Evolutionary conservation across 345 rosid species (phyloP).

Genomic region (Eutrema yunnanense): DNA sequence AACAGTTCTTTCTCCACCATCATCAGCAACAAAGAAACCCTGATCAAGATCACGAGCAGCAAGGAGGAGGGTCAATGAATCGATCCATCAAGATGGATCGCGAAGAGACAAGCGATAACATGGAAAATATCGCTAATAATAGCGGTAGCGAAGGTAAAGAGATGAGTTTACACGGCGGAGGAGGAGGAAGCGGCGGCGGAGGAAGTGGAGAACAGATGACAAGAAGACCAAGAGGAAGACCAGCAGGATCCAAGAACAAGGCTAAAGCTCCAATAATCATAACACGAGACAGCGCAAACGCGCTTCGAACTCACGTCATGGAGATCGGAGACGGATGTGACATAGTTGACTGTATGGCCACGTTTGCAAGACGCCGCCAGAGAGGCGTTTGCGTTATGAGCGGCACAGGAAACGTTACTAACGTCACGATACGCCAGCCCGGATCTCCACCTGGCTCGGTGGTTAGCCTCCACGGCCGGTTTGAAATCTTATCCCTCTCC

Average conservation of each 20-base stretch:
- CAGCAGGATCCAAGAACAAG: slow-evolving; percentile 94
- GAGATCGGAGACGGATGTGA: slow-evolving; percentile 91
- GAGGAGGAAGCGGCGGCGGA: slow-evolving; percentile 29
- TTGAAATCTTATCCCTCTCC: slow-evolving; percentile 79
- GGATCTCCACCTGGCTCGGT: slow-evolving; percentile 75
- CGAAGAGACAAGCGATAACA: slow-evolving; percentile 38
- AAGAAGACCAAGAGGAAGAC: slow-evolving; percentile 84
- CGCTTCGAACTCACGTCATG: slow-evolving; percentile 88
- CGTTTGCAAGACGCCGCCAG: slow-evolving; percentile 80
- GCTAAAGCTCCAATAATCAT: slow-evolving; percentile 90
- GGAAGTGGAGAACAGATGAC: slow-evolving; percentile 53
- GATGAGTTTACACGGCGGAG: slow-evolving; percentile 19
- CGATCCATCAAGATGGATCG: slow-evolving; percentile 50
- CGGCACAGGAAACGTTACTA: slow-evolving; percentile 79
- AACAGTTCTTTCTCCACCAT: slow-evolving; percentile 29
- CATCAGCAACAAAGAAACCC: slow-evolving; percentile 60
- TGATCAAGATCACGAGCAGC: slow-evolving; percentile 55
- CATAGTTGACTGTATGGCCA: slow-evolving; percentile 74
- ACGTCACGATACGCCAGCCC: slow-evolving; percentile 88
- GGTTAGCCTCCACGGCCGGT: slow-evolving; percentile 80
- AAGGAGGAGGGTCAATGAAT: slow-evolving; percentile 47
- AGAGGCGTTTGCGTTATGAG: slow-evolving; percentile 93
- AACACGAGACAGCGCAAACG: slow-evolving; percentile 93
- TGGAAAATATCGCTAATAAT: slow-evolving; percentile 25
- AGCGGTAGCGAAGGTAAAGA: slow-evolving; percentile 48